Percentiles rank a stretch among this genome's conserved stretches.
phyloP scores from a whole-genome alignment of 495 filamentous ascomycete genomes.

The Penicillium egyptiacum region DNA sequence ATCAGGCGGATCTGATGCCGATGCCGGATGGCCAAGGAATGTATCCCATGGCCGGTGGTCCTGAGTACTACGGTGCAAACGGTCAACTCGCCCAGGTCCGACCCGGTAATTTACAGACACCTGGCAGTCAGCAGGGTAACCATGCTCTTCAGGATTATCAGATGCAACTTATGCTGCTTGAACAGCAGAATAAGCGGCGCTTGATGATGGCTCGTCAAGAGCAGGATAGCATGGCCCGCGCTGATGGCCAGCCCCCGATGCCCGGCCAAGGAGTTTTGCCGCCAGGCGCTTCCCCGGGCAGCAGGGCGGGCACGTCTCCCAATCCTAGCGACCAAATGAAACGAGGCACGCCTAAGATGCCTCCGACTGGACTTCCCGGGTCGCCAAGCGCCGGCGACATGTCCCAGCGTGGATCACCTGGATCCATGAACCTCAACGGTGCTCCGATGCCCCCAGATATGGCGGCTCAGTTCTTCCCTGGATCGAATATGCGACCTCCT shows the following conservation, averaged over 20 bases:
- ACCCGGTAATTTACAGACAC: slow-evolving; percentile 53
- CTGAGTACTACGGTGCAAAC: slow-evolving; percentile 66
- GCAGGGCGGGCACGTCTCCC: slow-evolving; percentile 79
- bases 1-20: slow-evolving; percentile 79
- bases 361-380: slow-evolving; percentile 66
- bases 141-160: slow-evolving; percentile 98
- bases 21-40: slow-evolving; percentile 63
- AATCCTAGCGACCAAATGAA: slow-evolving; percentile 89
- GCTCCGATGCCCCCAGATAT: slow-evolving; percentile 68
- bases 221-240: slow-evolving; percentile 73
- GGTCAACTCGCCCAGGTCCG: slow-evolving; percentile 57
- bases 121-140: slow-evolving; percentile 65
- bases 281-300: slow-evolving; percentile 78
- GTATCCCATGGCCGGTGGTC: slow-evolving; percentile 45
- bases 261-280: slow-evolving; percentile 56
- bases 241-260: slow-evolving; percentile 58
- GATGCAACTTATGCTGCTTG: slow-evolving; percentile 98
- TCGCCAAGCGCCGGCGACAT: slow-evolving; percentile 83
- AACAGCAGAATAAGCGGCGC: slow-evolving; percentile 98
- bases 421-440: slow-evolving; percentile 72
- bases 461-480: slow-evolving; percentile 56
- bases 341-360: slow-evolving; percentile 86
- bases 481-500: slow-evolving; percentile 81
- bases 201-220: slow-evolving; percentile 97
- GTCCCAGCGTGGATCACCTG: slow-evolving; percentile 78